Evolutionary conservation across 2,329 filamentous ascomycete genomes (phyloP).

Genomic region (Pseudogymnoascus sp.): DNA sequence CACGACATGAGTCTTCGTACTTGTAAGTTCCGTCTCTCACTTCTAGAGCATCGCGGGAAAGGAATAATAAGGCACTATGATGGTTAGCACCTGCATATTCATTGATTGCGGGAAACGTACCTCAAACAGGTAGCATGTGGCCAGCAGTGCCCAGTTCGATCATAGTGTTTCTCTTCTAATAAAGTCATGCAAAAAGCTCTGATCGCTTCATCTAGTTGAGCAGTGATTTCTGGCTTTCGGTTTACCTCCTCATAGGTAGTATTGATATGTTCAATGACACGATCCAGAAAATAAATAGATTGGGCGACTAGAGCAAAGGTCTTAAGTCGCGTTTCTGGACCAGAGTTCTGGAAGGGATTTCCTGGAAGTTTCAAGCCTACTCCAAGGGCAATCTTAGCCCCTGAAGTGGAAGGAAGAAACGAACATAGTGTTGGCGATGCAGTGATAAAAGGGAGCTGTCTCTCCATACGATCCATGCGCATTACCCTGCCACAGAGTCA

Average conservation of each 20-base stretch:
- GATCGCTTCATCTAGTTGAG: neutral
- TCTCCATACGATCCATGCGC: neutral
- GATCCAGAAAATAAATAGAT: neutral
- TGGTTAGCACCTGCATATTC: neutral
- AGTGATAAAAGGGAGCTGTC: neutral
- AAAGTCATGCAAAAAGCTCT: neutral
- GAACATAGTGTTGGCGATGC: neutral
- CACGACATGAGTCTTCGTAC: conserved; percentile 3
- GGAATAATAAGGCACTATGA: neutral
- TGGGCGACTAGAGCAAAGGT: conserved; percentile 1
- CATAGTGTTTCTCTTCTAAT: neutral
- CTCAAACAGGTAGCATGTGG: conserved; percentile 5
- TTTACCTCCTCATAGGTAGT: neutral
- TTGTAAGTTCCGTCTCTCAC: conserved; percentile 5
- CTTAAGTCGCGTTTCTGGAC: neutral
- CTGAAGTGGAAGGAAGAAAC: neutral
- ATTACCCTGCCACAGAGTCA: neutral
- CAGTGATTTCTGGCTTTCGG: neutral
- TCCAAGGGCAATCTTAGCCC: neutral
- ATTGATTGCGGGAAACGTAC: neutral
- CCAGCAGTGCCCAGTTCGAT: conserved; percentile 1
- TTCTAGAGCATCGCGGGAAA: neutral
- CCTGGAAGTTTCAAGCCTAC: conserved; percentile 2
- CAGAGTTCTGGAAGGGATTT: neutral
- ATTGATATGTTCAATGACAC: conserved; percentile 1